These are phyloP conservation scores for Kwoniella europaea DNA, from an alignment of 768 basidiomycete genomes.

Conservation along the genomic window DNA sequence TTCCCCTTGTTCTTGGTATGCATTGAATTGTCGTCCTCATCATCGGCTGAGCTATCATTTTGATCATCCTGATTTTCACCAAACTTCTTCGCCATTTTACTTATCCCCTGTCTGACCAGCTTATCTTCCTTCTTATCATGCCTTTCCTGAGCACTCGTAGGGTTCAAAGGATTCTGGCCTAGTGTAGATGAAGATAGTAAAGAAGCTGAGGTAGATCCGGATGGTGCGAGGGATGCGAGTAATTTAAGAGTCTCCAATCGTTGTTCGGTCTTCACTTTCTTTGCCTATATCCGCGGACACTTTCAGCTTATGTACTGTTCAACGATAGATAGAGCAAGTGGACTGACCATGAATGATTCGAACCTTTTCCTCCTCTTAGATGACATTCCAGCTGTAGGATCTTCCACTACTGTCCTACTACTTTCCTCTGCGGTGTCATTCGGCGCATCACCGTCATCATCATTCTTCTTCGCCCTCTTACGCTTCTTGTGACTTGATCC, in stretches of 20 bases:
- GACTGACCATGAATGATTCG: slow-evolving; percentile 86
- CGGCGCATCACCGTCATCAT: slow-evolving; percentile 12
- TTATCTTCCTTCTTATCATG: slow-evolving; percentile 48
- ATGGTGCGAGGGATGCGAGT: slow-evolving; percentile 46
- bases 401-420: neutral
- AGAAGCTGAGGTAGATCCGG: slow-evolving; percentile 34
- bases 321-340: neutral
- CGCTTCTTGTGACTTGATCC: slow-evolving; percentile 71
- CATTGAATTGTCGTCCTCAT: slow-evolving; percentile 49
- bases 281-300: slow-evolving; percentile 34
- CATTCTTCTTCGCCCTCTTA: slow-evolving; percentile 54
- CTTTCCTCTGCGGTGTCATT: neutral
- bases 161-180: slow-evolving; percentile 51
- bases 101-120: slow-evolving; percentile 52
- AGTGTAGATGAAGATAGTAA: slow-evolving; percentile 51
- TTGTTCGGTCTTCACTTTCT: slow-evolving; percentile 56
- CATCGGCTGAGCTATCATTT: slow-evolving; percentile 32
- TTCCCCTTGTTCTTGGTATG: slow-evolving; percentile 24
- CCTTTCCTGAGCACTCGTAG: slow-evolving; percentile 50
- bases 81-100: slow-evolving; percentile 29
- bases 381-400: slow-evolving; percentile 62
- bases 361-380: slow-evolving; percentile 85
- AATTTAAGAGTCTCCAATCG: slow-evolving; percentile 48
- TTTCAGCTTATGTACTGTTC: neutral
- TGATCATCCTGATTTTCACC: slow-evolving; percentile 28